Evolutionary conservation across 495 filamentous ascomycete species (phyloP).

Genomic region (Neurospora cerealis): DNA sequence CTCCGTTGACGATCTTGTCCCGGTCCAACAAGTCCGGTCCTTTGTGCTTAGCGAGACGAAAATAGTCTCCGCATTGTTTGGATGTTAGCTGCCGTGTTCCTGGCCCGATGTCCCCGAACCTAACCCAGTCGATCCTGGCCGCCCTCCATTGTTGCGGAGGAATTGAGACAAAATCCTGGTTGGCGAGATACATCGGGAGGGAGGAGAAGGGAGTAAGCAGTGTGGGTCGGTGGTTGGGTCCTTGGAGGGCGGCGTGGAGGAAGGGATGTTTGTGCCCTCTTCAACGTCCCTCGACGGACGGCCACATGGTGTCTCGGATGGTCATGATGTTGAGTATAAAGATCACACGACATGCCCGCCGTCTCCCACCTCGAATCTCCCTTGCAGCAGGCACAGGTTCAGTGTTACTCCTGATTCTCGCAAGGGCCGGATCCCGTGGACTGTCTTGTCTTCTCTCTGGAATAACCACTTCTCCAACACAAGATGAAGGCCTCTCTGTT

Average conservation of each 20-base stretch:
- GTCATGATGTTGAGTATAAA: neutral
- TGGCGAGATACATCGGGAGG: neutral
- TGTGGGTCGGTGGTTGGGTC: neutral
- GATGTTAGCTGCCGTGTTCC: neutral
- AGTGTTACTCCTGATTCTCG: neutral
- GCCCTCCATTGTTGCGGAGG: neutral
- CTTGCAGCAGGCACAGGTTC: neutral
- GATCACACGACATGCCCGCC: neutral
- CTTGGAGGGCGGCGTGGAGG: neutral
- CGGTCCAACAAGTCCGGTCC: neutral
- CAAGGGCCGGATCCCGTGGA: neutral
- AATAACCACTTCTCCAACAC: neutral
- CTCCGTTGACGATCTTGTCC: neutral
- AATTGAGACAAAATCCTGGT: neutral
- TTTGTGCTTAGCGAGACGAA: neutral
- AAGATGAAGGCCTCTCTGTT: conserved; percentile 14
- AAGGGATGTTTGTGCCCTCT: neutral
- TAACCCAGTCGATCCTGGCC: neutral
- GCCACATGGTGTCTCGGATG: neutral
- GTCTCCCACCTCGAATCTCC: neutral
- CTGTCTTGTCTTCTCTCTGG: neutral
- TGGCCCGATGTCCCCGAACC: neutral
- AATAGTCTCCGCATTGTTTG: neutral
- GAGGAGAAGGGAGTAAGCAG: neutral
- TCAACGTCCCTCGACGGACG: neutral